These are phyloP conservation scores for Ceraceosorus guamensis DNA, from an alignment of 1,284 basidiomycete species.

Conservation along the genomic window DNA sequence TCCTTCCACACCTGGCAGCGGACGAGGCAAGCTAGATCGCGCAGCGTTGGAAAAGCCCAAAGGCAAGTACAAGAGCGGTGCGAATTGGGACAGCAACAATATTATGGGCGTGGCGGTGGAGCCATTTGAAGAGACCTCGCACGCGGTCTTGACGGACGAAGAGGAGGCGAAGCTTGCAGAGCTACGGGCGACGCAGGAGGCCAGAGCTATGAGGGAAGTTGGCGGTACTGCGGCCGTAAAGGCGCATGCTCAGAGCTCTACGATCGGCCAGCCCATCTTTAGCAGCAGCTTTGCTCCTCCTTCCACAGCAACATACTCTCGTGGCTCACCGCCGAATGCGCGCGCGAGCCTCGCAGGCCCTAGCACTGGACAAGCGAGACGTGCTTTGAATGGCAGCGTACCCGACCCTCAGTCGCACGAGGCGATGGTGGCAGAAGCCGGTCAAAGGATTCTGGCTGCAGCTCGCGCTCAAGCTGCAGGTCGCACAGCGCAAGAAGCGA, in stretches of 20 bases:
- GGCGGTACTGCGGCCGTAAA: constrained; percentile 33
- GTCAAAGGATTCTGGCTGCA: constrained; percentile 26
- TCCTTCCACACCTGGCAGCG: too few species aligned
- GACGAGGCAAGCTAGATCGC: constrained; percentile 17
- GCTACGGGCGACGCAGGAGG: constrained; percentile 6
- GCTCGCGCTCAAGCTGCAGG: constrained; percentile 24
- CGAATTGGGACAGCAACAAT: constrained; percentile 18
- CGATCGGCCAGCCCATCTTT: constrained; percentile 19
- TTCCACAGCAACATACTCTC: constrained; percentile 3
- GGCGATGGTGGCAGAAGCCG: constrained; percentile 24
- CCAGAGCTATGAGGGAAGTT: constrained; percentile 4
- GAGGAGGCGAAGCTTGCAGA: background rate
- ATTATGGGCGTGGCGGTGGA: constrained; percentile 14
- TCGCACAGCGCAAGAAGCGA: constrained; percentile 1
- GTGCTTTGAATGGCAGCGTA: background rate
- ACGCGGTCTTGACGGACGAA: background rate
- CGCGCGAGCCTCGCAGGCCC: constrained; percentile 2
- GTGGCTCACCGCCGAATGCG: too few species aligned
- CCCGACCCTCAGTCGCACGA: constrained; percentile 7
- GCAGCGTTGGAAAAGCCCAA: constrained; percentile 23
- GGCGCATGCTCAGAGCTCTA: constrained; percentile 14
- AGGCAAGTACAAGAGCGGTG: constrained; percentile 31
- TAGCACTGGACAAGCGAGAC: background rate
- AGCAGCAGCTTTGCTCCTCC: too few species aligned
- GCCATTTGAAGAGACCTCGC: constrained; percentile 26